These are phyloP conservation scores for Fonsecaea monophora DNA, from an alignment of 2,329 filamentous ascomycete genomes.

Conservation along the genomic window DNA sequence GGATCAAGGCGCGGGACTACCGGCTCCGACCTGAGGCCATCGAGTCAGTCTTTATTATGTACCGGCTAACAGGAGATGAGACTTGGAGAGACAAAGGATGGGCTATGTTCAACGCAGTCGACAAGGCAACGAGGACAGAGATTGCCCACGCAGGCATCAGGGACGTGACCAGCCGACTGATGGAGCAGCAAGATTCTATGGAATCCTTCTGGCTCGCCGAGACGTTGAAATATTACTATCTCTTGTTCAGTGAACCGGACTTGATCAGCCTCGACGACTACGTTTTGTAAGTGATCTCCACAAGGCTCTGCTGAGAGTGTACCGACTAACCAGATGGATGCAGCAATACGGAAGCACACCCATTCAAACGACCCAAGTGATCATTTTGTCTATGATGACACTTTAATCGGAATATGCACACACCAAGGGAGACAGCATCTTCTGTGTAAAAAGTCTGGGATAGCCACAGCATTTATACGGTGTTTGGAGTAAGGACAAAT, in stretches of 20 bases:
- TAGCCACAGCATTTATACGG: background rate
- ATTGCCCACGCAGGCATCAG: conserved; percentile 70
- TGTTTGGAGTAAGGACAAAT: background rate
- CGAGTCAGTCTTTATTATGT: conserved; percentile 80
- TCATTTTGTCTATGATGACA: background rate
- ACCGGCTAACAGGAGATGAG: conserved; percentile 71
- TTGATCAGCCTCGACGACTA: conserved; percentile 56
- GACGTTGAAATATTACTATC: conserved; percentile 57
- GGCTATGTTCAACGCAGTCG: conserved; percentile 73
- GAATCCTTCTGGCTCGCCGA: conserved; percentile 74
- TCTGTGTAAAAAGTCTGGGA: background rate
- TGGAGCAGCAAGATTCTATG: conserved; percentile 65
- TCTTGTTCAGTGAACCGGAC: conserved; percentile 54
- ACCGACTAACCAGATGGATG: conserved; percentile 26
- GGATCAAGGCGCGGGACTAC: conserved; percentile 49
- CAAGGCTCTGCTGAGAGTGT: background rate
- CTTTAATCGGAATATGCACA: background rate
- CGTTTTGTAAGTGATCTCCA: conserved; percentile 49
- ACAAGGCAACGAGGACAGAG: conserved; percentile 65
- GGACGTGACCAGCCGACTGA: conserved; percentile 65
- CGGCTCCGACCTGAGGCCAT: conserved; percentile 72
- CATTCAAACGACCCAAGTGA: conserved; percentile 46
- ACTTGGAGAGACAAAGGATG: conserved; percentile 73
- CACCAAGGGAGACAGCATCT: background rate
- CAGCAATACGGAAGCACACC: conserved; percentile 52